A percentile compares a stretch with the other conserved stretches of the same genome.
Evolutionary conservation across 1,139 yeast genomes (phyloP).

Genomic region (Geotrichum restrictum): DNA sequence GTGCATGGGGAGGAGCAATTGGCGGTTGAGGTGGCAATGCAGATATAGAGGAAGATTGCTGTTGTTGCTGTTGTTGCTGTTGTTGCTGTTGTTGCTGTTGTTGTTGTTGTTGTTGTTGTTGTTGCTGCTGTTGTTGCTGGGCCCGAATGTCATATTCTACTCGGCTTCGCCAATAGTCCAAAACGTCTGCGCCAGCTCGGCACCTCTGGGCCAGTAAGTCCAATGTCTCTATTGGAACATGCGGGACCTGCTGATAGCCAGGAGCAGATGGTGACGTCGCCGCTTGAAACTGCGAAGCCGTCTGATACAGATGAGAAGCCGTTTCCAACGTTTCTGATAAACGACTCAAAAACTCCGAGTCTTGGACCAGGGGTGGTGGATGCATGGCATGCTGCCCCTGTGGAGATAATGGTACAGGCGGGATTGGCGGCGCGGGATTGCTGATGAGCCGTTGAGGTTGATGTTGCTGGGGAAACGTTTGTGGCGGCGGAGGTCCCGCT

Average conservation of each 20-base stretch:
- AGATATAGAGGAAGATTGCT: too few relatives aligned
- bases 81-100: slow-evolving; percentile 3
- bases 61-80: slow-evolving; percentile 1
- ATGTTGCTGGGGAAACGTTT: background rate
- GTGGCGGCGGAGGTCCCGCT: slow-evolving; percentile 1
- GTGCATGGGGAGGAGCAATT: slow-evolving; percentile 6
- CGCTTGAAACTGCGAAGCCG: slow-evolving; percentile 12
- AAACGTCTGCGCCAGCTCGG: slow-evolving; percentile 16
- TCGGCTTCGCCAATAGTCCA: slow-evolving; percentile 15
- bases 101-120: slow-evolving; percentile 1
- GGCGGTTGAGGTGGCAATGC: too few relatives aligned
- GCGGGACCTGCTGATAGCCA: background rate
- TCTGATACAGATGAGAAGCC: slow-evolving; percentile 17
- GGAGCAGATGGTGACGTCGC: slow-evolving; percentile 2
- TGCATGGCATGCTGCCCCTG: slow-evolving; percentile 1
- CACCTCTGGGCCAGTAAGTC: slow-evolving; percentile 15
- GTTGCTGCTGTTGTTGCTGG: background rate
- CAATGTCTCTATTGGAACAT: slow-evolving; percentile 9
- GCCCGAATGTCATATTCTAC: background rate
- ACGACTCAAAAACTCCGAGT: slow-evolving; percentile 14
- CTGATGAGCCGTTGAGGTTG: background rate
- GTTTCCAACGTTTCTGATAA: slow-evolving; percentile 16
- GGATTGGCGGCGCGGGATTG: slow-evolving; percentile 1
- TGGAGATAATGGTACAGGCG: slow-evolving; percentile 8
- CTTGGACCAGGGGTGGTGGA: slow-evolving; percentile 6